A percentile compares a stretch with the other conserved stretches of the same genome.
Evolutionary conservation across 2,329 filamentous ascomycete species (phyloP).

Genomic region (Sarocladium strictum): DNA sequence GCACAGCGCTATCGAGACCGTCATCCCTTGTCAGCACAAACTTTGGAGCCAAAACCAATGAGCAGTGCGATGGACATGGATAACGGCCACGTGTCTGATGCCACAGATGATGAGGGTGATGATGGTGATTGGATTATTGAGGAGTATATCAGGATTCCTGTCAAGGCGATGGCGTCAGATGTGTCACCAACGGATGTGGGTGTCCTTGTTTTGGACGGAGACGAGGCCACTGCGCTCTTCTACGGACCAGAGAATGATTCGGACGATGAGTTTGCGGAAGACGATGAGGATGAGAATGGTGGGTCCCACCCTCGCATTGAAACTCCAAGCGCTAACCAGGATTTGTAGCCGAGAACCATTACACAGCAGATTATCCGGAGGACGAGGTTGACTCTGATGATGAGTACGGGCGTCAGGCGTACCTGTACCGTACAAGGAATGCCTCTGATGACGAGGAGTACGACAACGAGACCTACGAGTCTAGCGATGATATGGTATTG

Average conservation of each 20-base stretch:
- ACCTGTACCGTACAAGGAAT: slow-evolving; percentile 46
- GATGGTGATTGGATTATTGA: slow-evolving; percentile 58
- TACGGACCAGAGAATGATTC: slow-evolving; percentile 55
- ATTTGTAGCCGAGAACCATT: slow-evolving; percentile 64
- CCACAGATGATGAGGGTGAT: slow-evolving; percentile 37
- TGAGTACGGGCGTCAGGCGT: slow-evolving; percentile 45
- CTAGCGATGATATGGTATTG: slow-evolving; percentile 30
- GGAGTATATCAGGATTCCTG: slow-evolving; percentile 57
- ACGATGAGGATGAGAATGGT: slow-evolving; percentile 64
- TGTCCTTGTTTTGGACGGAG: slow-evolving; percentile 49
- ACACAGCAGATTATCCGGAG: slow-evolving; percentile 74
- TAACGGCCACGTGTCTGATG: slow-evolving; percentile 29
- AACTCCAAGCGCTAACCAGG: slow-evolving; percentile 6
- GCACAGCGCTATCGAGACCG: slow-evolving; percentile 49
- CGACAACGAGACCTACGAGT: slow-evolving; percentile 31
- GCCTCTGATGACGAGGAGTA: slow-evolving; percentile 52
- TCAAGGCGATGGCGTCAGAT: slow-evolving; percentile 38
- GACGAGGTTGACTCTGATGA: slow-evolving; percentile 68
- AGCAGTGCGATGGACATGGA: slow-evolving; percentile 21
- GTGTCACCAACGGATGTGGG: slow-evolving; percentile 47
- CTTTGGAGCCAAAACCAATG: slow-evolving; percentile 9
- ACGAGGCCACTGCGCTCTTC: slow-evolving; percentile 55
- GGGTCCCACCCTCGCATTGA: slow-evolving; percentile 15
- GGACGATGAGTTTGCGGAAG: slow-evolving; percentile 51
- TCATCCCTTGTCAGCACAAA: slow-evolving; percentile 34